phyloP scores from a whole-genome alignment of 257 asterid genomes.

The Primulina huaijiensis region DNA sequence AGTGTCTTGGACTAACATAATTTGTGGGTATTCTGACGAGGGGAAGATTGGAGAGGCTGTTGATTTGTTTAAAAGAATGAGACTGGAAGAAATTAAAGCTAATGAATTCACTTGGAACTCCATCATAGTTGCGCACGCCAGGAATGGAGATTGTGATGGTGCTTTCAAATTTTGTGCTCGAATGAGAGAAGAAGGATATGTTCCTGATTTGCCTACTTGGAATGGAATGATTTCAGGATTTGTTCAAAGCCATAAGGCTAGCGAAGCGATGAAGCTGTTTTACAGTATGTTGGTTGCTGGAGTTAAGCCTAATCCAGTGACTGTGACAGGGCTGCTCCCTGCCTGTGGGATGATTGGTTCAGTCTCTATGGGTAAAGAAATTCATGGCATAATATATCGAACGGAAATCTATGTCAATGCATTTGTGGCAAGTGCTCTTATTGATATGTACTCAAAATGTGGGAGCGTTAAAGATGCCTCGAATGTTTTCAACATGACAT shows the following conservation, averaged over 20 bases:
- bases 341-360: constrained; percentile 50
- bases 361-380: constrained; percentile 39
- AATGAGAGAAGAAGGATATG: constrained; percentile 45
- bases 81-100: constrained; percentile 39
- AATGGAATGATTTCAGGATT: constrained; percentile 60
- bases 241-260: constrained; percentile 40
- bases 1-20: constrained; percentile 60
- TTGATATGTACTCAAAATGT: constrained; percentile 67
- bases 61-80: constrained; percentile 50
- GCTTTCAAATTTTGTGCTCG: constrained; percentile 37
- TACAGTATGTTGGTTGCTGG: constrained; percentile 41
- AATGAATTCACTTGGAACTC: constrained; percentile 64
- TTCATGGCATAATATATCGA: constrained; percentile 51
- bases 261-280: constrained; percentile 43
- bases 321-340: constrained; percentile 53
- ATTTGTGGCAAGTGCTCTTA: constrained; percentile 56
- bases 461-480: constrained; percentile 43
- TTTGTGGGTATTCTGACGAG: constrained; percentile 43
- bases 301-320: constrained; percentile 57
- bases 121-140: constrained; percentile 47
- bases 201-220: constrained; percentile 60
- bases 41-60: constrained; percentile 45
- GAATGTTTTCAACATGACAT: constrained; percentile 35
- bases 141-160: constrained; percentile 47
- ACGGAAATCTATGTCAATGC: constrained; percentile 38